Conservation (phyloP, 371 early-diverging fungal genomes). For the Mucor saturninus region DNA sequence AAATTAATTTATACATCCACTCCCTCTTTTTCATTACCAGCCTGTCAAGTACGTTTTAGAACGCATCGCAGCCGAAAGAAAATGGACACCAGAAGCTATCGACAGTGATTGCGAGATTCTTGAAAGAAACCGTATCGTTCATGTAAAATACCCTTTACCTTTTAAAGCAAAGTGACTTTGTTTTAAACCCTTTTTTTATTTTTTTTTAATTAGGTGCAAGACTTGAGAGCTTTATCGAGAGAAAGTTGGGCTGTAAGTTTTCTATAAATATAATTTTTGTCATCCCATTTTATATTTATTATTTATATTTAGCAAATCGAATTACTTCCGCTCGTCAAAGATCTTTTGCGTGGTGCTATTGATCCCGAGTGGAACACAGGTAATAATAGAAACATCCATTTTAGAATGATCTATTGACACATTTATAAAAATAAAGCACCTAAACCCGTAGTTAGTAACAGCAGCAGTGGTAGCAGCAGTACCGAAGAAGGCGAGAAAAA, state of each 20-base stretch:
- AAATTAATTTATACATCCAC: too few species aligned
- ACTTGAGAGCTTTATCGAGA: conserved; percentile 46
- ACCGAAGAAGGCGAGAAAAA: not conserved
- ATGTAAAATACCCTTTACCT: conserved; percentile 12
- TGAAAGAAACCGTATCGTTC: conserved; percentile 42
- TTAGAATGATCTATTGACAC: too few species aligned
- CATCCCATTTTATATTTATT: conserved; percentile 5
- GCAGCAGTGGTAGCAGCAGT: not conserved
- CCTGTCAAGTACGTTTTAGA: conserved; percentile 16
- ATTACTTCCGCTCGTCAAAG: conserved; percentile 39
- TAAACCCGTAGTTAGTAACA: not conserved
- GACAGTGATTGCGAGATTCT: conserved; percentile 46
- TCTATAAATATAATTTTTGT: conserved; percentile 11
- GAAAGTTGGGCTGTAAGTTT: conserved; percentile 57
- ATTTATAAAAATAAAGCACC: not conserved
- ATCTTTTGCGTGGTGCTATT: conserved; percentile 33
- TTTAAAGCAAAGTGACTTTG: not conserved
- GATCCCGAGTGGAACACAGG: conserved; percentile 27
- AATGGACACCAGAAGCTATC: conserved; percentile 48
- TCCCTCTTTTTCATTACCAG: conserved; percentile 8
- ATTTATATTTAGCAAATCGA: conserved; percentile 39
- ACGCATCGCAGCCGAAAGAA: conserved; percentile 35
- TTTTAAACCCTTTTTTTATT: not conserved
- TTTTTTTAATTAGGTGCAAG: conserved; percentile 30
- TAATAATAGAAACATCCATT: not conserved